Evolutionary conservation across 768 basidiomycete genomes (phyloP), one percentile per base, ranked within the genome.

Genomic region (Rhodotorula taiwanensis): DNA sequence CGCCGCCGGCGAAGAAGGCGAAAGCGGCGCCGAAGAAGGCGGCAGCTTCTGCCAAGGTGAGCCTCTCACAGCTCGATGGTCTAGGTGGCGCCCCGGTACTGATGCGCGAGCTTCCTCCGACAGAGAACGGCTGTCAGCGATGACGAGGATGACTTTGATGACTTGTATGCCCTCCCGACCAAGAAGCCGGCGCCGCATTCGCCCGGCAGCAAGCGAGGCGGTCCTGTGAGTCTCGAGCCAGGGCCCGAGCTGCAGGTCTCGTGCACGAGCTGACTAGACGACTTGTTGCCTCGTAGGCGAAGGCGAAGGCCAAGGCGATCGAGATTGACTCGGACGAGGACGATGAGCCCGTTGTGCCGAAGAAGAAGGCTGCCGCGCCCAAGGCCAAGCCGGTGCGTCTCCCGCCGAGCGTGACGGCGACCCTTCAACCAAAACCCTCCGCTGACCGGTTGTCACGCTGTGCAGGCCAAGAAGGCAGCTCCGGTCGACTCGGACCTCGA

Each of bases 151-250:
- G 65, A 62, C 15, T 18, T 42, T n/a, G 53, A 55, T 25, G 65
- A 66, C 49, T 3, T 66, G 25, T 66, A 58, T 48, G 52, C 52
- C 16, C 28, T 61, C 7, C 65, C 65, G 16, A 31, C 41, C 10
- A 54, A 55, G 55, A 63, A 64, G 61, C 55, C 67, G 2, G 16
- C 61, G n/a, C 49, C 60, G 9, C 59, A 39, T 33, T 61, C 60
- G 30, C 64, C 59, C 11, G 60, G 60, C 42, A 62, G 23, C 47
- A 62, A 61, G 56, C 61, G 58, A 41, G 18, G 47, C 47, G n/a
- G 4, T 18, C 14, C 6, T 28, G 1, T 27, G 8, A 27, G 27
- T 11, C 47, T 48, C 36, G 47, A 27, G 13, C 2, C 27, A n/a
- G 42, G 42, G 10, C 21, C 52, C 14, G 25, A 41, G 13, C 34